These are phyloP conservation scores for Trypanosoma brucei DNA, from an alignment of 208 protist genomes.

Conservation along the genomic window DNA sequence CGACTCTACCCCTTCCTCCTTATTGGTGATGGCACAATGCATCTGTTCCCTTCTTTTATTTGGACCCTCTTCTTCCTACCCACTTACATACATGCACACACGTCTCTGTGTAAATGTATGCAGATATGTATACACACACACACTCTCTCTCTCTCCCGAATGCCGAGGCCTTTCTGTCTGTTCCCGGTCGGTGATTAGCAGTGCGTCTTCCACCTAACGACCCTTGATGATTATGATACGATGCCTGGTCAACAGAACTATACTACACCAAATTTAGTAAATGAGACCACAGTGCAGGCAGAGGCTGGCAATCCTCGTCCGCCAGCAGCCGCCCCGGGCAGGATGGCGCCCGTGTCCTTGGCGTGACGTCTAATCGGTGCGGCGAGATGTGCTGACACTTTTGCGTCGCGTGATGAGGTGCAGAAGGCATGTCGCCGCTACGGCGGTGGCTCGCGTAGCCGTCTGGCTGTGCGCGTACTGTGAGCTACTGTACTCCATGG, in stretches of 20 bases:
- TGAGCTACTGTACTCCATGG: slow-evolving; percentile 6
- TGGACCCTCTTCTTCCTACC: no score
- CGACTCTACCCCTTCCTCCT: background rate
- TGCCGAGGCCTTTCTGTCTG: slow-evolving; percentile 2
- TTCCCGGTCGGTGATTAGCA: background rate
- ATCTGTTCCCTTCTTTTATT: no score
- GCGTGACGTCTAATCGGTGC: slow-evolving; percentile 4
- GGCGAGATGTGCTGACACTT: background rate
- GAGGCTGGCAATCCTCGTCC: background rate
- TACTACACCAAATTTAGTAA: slow-evolving; percentile 6
- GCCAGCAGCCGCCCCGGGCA: background rate
- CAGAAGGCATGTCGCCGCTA: background rate
- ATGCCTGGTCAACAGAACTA: slow-evolving; percentile 5
- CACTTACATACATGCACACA: no score
- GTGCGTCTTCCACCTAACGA: slow-evolving; percentile 8
- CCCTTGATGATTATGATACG: slow-evolving; percentile 15
- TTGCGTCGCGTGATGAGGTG: background rate
- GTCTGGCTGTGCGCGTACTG: background rate
- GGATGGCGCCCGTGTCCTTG: background rate
- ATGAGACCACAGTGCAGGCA: background rate
- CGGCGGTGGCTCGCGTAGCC: slow-evolving; percentile 1
- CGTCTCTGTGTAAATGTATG: no score
- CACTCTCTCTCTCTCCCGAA: background rate
- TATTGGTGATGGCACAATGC: no score
- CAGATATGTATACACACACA: no score